phyloP scores from a whole-genome alignment of 805 yeast genomes.

The Priceomyces melissophilus region DNA sequence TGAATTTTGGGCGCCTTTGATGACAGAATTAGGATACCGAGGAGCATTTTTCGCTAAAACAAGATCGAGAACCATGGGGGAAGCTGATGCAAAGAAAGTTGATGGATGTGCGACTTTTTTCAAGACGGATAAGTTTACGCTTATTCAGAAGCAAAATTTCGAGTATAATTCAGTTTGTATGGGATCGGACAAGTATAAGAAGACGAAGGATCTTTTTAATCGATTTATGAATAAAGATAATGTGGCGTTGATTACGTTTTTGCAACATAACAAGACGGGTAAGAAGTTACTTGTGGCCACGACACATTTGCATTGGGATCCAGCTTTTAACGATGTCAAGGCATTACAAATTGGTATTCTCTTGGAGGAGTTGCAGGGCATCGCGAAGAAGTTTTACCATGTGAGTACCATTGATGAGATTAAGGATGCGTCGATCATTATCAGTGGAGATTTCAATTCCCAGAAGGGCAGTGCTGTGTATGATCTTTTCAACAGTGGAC shows the following conservation, averaged over 20 bases:
- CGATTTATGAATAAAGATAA: conserved; percentile 96
- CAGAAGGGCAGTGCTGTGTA: conserved; percentile 85
- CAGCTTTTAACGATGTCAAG: conserved; percentile 92
- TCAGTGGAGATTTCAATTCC: conserved; percentile 97
- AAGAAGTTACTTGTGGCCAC: conserved; percentile 73
- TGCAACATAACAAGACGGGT: conserved; percentile 72
- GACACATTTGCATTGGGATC: conserved; percentile 98
- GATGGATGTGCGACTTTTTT: conserved; percentile 98
- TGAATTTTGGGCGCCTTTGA: conserved; percentile 78
- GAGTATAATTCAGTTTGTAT: conserved; percentile 83
- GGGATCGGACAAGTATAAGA: conserved; percentile 81
- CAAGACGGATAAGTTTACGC: conserved; percentile 62
- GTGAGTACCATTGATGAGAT: conserved; percentile 46
- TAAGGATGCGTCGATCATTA: conserved; percentile 68
- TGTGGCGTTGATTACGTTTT: conserved; percentile 72
- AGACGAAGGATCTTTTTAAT: conserved; percentile 91
- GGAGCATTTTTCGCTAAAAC: conserved; percentile 84
- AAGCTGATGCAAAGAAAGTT: conserved; percentile 78
- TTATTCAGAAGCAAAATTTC: conserved; percentile 66
- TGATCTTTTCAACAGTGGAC: conserved; percentile 79
- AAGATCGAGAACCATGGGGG: conserved; percentile 86
- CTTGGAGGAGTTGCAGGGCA: conserved; percentile 76
- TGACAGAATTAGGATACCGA: conserved; percentile 72
- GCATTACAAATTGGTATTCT: conserved; percentile 92
- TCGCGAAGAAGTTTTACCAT: conserved; percentile 50